Conservation (phyloP, 768 basidiomycete genomes). For the Cystobasidium ongulense region DNA sequence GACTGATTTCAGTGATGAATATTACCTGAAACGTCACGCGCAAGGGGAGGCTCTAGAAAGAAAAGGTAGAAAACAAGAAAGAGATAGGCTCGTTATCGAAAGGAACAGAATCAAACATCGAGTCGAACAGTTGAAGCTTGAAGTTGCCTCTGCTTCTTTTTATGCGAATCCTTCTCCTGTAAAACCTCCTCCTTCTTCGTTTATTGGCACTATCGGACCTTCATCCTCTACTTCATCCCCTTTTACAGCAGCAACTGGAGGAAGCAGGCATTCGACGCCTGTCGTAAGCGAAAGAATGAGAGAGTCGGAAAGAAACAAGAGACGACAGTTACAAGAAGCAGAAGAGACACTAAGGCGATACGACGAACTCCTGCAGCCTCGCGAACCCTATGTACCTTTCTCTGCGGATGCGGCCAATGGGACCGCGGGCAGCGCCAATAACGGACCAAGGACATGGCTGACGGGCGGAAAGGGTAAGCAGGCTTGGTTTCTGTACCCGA, state of each 20-base stretch:
- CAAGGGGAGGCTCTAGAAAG: constrained; percentile 14
- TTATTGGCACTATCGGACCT: background rate
- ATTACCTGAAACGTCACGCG: background rate
- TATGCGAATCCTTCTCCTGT: constrained; percentile 12
- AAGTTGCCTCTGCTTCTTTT: constrained; percentile 17
- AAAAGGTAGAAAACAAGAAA: constrained; percentile 16
- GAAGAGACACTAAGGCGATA: constrained; percentile 18
- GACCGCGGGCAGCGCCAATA: background rate
- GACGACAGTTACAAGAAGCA: constrained; percentile 18
- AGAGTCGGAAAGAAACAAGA: constrained; percentile 18
- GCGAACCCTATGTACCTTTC: constrained; percentile 14
- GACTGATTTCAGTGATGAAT: constrained; percentile 22
- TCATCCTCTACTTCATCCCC: background rate
- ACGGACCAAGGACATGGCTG: background rate
- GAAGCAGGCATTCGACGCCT: background rate
- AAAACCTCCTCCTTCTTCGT: background rate
- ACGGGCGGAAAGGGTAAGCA: constrained; percentile 23
- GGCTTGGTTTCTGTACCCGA: background rate
- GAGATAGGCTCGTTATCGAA: constrained; percentile 15
- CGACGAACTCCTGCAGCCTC: constrained; percentile 23
- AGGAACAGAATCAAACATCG: background rate
- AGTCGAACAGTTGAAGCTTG: background rate
- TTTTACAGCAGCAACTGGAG: background rate
- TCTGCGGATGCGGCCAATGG: background rate
- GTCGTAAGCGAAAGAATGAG: constrained; percentile 11